Evolutionary conservation across 164 flowering plant genomes (phyloP).

Genomic region (Brasenia schreberi): DNA sequence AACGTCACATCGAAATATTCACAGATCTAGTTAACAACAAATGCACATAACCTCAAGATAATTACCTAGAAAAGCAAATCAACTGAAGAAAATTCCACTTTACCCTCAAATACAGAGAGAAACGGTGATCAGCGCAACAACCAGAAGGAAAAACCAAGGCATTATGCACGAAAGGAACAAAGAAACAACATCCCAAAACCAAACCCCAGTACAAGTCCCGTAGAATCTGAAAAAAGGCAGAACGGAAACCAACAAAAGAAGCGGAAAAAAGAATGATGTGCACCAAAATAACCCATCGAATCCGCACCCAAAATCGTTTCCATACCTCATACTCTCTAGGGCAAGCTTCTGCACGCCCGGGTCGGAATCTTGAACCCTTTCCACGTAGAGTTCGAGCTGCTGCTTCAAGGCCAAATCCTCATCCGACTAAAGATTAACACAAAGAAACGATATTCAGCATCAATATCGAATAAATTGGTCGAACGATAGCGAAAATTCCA

Average conservation of each 20-base stretch:
- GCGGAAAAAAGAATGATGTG: background rate
- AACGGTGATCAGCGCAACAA: too few species aligned
- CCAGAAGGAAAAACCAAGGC: too few species aligned
- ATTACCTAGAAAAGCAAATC: too few species aligned
- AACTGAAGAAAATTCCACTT: too few species aligned
- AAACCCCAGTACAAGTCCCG: too few species aligned
- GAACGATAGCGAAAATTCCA: background rate
- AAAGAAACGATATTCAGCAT: slow-evolving; percentile 1
- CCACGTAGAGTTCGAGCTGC: slow-evolving; percentile 89
- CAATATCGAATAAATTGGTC: background rate
- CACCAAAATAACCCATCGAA: background rate
- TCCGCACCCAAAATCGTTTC: background rate
- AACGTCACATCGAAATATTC: too few species aligned
- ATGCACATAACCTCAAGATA: too few species aligned
- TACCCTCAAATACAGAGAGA: too few species aligned
- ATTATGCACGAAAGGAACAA: too few species aligned
- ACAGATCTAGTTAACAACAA: too few species aligned
- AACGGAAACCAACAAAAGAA: background rate
- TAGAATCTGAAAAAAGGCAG: too few species aligned
- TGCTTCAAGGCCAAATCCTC: slow-evolving; percentile 95
- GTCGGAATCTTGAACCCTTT: slow-evolving; percentile 78
- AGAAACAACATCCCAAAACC: too few species aligned
- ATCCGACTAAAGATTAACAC: slow-evolving; percentile 48
- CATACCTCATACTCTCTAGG: slow-evolving; percentile 90
- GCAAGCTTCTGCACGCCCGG: slow-evolving; percentile 81